phyloP scores from a whole-genome alignment of 1,139 yeast species.

The Yamadazyma atlantica region DNA sequence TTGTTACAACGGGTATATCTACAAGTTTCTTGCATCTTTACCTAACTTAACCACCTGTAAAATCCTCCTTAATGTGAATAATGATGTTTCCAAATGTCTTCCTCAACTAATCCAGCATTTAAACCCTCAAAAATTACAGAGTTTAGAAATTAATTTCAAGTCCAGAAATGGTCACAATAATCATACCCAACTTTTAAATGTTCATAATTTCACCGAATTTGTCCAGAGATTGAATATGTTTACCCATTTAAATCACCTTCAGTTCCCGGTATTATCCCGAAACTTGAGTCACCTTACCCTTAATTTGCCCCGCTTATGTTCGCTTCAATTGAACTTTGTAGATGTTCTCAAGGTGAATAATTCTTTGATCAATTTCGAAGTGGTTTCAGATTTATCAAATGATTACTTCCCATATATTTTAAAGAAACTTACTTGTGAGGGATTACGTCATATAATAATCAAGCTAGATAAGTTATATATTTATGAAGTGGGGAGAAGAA shows the following conservation, averaged over 20 bases:
- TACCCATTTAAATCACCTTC: conserved; percentile 4
- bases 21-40: conserved; percentile 11
- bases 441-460: not conserved
- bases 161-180: conserved; percentile 6
- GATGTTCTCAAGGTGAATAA: conserved; percentile 10
- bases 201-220: conserved; percentile 4
- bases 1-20: conserved; percentile 15
- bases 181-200: not conserved
- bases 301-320: conserved; percentile 3
- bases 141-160: conserved; percentile 8
- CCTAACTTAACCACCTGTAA: conserved; percentile 13
- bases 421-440: not conserved
- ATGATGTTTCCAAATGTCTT: not conserved
- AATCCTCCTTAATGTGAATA: conserved; percentile 14
- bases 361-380: conserved; percentile 9
- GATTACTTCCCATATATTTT: not conserved
- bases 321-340: conserved; percentile 8
- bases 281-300: conserved; percentile 26
- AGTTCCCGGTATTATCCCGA: conserved; percentile 39
- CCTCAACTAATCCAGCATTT: not conserved
- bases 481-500: not conserved
- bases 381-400: conserved; percentile 2
- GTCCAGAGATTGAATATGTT: conserved; percentile 7
- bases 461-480: conserved; percentile 1
- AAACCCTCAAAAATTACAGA: conserved; percentile 2